Conservation (phyloP, 2,329 filamentous ascomycete species). For the Gnomoniopsis sp. region DNA sequence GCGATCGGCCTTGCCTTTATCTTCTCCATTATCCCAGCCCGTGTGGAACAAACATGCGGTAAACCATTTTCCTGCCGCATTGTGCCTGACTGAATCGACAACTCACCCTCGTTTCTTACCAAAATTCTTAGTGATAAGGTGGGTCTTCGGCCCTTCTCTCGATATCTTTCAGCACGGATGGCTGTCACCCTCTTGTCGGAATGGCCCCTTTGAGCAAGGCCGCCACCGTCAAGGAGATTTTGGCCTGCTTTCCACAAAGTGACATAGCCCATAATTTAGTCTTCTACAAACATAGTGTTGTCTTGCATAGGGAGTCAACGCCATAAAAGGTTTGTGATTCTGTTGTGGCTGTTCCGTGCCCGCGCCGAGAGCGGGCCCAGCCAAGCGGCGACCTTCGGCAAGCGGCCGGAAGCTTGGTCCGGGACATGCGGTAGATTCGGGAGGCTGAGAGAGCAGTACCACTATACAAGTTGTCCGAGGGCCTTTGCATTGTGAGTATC, state of each 20-base stretch:
- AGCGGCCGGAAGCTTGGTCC: neutral
- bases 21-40: neutral
- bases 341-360: neutral
- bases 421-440: neutral
- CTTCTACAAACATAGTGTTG: neutral
- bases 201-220: neutral
- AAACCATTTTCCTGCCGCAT: neutral
- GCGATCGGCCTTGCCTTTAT: neutral
- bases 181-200: constrained; percentile 5
- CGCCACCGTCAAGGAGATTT: neutral
- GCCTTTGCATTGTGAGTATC: too few species aligned
- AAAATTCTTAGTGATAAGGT: neutral
- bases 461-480: too few species aligned
- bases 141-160: neutral
- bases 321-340: neutral
- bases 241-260: neutral
- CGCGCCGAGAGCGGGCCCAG: neutral
- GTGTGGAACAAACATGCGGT: neutral
- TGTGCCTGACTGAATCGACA: neutral
- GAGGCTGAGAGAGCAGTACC: too few species aligned
- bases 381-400: neutral
- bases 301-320: neutral
- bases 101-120: neutral
- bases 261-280: neutral
- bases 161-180: neutral